Conservation (phyloP, 768 basidiomycete genomes). For the Amanita subjunquillea region DNA sequence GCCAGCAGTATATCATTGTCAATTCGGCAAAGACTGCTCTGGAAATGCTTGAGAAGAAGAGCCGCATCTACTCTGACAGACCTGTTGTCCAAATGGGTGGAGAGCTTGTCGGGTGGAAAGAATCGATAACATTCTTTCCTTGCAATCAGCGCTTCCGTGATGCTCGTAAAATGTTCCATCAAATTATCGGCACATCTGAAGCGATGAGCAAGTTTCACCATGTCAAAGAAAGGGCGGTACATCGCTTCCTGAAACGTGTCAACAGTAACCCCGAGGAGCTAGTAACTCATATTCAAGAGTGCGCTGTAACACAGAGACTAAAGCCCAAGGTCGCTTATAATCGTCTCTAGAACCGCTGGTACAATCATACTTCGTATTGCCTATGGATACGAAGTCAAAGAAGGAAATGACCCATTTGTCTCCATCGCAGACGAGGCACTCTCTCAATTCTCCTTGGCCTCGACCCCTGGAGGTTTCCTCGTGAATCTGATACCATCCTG, state of each 20-base stretch:
- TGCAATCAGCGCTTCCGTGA: conserved; percentile 30
- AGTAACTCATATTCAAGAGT: conserved; percentile 26
- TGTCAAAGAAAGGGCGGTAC: conserved; percentile 29
- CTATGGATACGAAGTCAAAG: conserved; percentile 19
- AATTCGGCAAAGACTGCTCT: conserved; percentile 29
- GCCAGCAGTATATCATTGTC: conserved; percentile 25
- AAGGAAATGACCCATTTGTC: conserved; percentile 22
- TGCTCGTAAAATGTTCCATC: conserved; percentile 30
- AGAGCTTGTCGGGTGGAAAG: conserved; percentile 31
- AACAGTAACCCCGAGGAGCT: conserved; percentile 24
- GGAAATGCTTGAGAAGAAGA: conserved; percentile 43
- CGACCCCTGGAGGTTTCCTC: conserved; percentile 17
- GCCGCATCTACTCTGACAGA: conserved; percentile 47
- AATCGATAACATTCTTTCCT: conserved; percentile 23
- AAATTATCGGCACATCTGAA: conserved; percentile 25
- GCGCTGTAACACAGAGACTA: conserved; percentile 9
- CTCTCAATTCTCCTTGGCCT: conserved; percentile 13
- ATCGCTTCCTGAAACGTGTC: conserved; percentile 26
- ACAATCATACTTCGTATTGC: conserved; percentile 17
- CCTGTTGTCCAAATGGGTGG: conserved; percentile 32
- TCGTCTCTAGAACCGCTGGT: background rate
- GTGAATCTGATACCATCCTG: conserved; percentile 18
- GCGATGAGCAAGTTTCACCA: conserved; percentile 27
- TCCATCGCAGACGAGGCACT: conserved; percentile 16
- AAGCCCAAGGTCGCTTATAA: background rate